These are phyloP conservation scores for Brettanomyces nanus DNA, from an alignment of 805 yeast species.

Conservation along the genomic window DNA sequence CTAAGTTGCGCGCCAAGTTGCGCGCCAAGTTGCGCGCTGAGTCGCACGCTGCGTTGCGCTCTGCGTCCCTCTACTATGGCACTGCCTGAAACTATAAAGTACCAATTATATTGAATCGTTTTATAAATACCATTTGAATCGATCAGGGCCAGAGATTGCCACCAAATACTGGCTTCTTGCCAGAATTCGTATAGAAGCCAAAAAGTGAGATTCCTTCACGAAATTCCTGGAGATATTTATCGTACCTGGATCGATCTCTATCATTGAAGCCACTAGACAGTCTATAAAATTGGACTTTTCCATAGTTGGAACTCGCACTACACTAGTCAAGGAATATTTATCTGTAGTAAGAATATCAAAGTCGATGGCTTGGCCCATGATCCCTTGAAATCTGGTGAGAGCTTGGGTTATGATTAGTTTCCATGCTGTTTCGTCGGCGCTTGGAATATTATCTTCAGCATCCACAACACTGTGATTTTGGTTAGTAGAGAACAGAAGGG, in stretches of 20 bases:
- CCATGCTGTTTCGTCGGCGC: slow-evolving; percentile 19
- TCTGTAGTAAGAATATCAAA: slow-evolving; percentile 16
- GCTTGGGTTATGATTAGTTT: slow-evolving; percentile 16
- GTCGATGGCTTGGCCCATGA: slow-evolving; percentile 20
- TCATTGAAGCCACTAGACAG: slow-evolving; percentile 10
- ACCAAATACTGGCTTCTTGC: slow-evolving; percentile 15
- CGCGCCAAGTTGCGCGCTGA: too few relatives aligned
- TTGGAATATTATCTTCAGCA: slow-evolving; percentile 1
- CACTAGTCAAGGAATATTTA: slow-evolving; percentile 4
- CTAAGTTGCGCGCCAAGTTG: too few relatives aligned
- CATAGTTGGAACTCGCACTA: slow-evolving; percentile 16
- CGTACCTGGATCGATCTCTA: neutral
- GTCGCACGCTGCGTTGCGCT: too few relatives aligned
- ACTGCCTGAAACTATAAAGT: too few relatives aligned
- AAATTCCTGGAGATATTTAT: neutral
- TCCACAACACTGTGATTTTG: neutral
- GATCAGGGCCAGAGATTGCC: slow-evolving; percentile 19
- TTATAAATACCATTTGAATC: slow-evolving; percentile 13
- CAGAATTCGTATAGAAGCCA: slow-evolving; percentile 10
- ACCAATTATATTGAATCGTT: neutral
- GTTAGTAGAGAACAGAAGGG: neutral
- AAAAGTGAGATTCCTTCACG: neutral
- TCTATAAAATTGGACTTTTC: slow-evolving; percentile 15
- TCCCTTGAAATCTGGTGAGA: slow-evolving; percentile 19
- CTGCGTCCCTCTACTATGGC: too few relatives aligned